These are phyloP conservation scores for Ceratocystis lukuohia DNA, from an alignment of 2,329 filamentous ascomycete species.

Conservation along the genomic window DNA sequence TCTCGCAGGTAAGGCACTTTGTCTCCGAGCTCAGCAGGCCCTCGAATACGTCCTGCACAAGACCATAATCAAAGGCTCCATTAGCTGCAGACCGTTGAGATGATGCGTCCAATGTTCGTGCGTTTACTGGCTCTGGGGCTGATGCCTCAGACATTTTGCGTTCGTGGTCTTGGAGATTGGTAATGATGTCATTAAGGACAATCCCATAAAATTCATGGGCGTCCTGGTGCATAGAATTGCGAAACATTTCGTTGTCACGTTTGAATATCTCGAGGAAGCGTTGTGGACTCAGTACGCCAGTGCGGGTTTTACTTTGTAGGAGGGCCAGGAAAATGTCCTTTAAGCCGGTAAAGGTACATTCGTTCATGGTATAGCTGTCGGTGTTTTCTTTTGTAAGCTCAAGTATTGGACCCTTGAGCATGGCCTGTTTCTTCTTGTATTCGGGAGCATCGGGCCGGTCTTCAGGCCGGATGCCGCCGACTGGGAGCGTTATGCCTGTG, in stretches of 20 bases:
- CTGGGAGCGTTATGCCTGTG: not conserved
- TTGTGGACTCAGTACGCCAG: constrained; percentile 81
- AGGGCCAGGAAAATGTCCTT: constrained; percentile 94
- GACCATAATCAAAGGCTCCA: constrained; percentile 42
- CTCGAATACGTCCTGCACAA: constrained; percentile 97
- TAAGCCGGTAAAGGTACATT: constrained; percentile 84
- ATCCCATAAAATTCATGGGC: constrained; percentile 95
- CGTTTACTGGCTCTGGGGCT: constrained; percentile 36
- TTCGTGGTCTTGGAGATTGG: constrained; percentile 82
- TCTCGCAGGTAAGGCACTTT: constrained; percentile 91
- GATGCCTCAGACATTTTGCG: constrained; percentile 28
- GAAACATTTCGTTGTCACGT: constrained; percentile 92
- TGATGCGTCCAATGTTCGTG: constrained; percentile 35
- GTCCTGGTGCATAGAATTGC: constrained; percentile 94
- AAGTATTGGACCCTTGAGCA: constrained; percentile 74
- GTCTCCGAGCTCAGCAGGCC: constrained; percentile 91
- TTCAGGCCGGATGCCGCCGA: constrained; percentile 53
- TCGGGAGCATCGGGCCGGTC: constrained; percentile 91
- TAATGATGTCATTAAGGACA: constrained; percentile 87
- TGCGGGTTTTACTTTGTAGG: constrained; percentile 65
- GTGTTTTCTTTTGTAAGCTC: constrained; percentile 74
- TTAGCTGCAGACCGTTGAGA: constrained; percentile 29
- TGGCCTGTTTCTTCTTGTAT: constrained; percentile 93
- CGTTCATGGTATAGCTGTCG: constrained; percentile 75
- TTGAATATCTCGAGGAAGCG: constrained; percentile 89